Conservation (phyloP, 208 protist genomes). For the Crithidia expoeki region DNA sequence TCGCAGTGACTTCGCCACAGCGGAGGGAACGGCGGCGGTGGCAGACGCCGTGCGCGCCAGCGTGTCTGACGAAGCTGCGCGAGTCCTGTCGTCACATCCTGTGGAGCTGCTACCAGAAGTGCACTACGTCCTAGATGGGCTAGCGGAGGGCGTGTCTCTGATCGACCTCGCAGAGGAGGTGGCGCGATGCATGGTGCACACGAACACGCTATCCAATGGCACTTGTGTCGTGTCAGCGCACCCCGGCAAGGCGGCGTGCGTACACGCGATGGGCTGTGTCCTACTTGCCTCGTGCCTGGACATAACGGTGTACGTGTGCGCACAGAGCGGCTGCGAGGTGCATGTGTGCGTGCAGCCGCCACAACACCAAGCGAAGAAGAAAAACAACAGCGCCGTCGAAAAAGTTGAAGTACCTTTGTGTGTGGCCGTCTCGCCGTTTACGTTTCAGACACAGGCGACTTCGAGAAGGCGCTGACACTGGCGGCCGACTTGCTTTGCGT, state of each 20-base stretch:
- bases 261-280: slow-evolving; percentile 61
- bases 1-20: slow-evolving; percentile 24
- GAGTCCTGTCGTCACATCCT: slow-evolving; percentile 11
- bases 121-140: slow-evolving; percentile 59
- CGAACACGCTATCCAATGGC: slow-evolving; percentile 56
- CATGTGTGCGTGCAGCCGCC: slow-evolving; percentile 27
- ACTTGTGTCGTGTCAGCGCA: slow-evolving; percentile 50
- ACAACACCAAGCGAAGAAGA: background rate
- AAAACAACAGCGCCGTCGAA: background rate
- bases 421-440: slow-evolving; percentile 42
- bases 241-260: slow-evolving; percentile 33
- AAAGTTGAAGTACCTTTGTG: background rate
- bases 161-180: slow-evolving; percentile 70
- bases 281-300: slow-evolving; percentile 79
- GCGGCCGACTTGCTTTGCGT: slow-evolving; percentile 75
- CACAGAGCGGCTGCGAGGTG: slow-evolving; percentile 27
- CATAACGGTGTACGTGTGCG: slow-evolving; percentile 46
- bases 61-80: slow-evolving; percentile 52
- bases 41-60: slow-evolving; percentile 33
- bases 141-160: slow-evolving; percentile 44
- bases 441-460: slow-evolving; percentile 43
- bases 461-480: slow-evolving; percentile 63
- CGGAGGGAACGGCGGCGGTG: slow-evolving; percentile 27
- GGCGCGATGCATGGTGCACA: slow-evolving; percentile 56
- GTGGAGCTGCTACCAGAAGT: slow-evolving; percentile 22